These are phyloP conservation scores for Niveomyces coronatus DNA, from an alignment of 2,329 filamentous ascomycete genomes.

Conservation along the genomic window DNA sequence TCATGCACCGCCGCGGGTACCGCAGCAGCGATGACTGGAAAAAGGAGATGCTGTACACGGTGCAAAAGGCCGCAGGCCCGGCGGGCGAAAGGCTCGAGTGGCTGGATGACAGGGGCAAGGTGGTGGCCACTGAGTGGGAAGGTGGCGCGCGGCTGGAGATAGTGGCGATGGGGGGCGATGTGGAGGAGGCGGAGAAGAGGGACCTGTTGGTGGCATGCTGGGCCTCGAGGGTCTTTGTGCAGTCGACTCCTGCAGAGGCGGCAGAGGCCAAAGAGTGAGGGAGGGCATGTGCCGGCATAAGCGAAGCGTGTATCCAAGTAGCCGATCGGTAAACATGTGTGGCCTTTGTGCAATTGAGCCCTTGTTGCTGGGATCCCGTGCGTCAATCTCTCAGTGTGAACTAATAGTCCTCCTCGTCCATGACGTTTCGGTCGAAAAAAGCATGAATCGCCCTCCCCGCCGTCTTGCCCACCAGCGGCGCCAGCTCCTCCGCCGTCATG, in stretches of 20 bases:
- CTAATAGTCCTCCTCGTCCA: slow-evolving; percentile 35
- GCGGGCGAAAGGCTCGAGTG: not conserved
- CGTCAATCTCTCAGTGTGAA: too few relatives aligned
- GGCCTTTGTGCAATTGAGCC: too few relatives aligned
- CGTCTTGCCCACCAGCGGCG: slow-evolving; percentile 65
- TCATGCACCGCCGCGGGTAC: slow-evolving; percentile 3
- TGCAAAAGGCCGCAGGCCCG: not conserved
- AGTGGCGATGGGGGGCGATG: not conserved
- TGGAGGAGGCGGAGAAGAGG: not conserved
- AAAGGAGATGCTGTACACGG: slow-evolving; percentile 4
- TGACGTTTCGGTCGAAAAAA: slow-evolving; percentile 65
- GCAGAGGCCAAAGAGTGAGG: not conserved
- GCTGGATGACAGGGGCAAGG: not conserved
- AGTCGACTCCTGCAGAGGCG: not conserved
- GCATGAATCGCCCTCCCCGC: slow-evolving; percentile 63
- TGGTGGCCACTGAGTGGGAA: slow-evolving; percentile 2
- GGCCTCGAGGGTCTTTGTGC: slow-evolving; percentile 5
- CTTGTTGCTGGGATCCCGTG: too few relatives aligned
- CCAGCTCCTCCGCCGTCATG: slow-evolving; percentile 64
- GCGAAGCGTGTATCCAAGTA: not conserved
- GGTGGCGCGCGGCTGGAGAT: too few relatives aligned
- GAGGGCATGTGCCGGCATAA: too few relatives aligned
- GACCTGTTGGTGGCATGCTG: slow-evolving; percentile 5
- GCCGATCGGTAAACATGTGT: too few relatives aligned
- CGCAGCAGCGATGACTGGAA: slow-evolving; percentile 5